Conservation (phyloP, 2,329 filamentous ascomycete species). For the Zymoseptoria crescenta region DNA sequence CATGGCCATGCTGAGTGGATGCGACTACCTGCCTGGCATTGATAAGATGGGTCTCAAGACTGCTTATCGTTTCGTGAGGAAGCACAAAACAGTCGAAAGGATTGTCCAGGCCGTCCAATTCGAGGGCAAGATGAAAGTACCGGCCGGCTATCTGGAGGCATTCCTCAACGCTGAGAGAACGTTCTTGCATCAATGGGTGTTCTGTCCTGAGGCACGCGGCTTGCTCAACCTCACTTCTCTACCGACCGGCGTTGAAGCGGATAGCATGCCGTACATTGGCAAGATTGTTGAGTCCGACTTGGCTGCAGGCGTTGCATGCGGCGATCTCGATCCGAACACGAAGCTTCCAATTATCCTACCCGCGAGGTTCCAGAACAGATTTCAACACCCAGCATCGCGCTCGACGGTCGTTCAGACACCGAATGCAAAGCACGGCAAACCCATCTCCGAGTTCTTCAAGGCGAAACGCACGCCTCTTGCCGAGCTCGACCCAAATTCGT, state of each 20-base stretch:
- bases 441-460: constrained; percentile 60
- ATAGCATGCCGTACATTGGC: constrained; percentile 76
- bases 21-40: constrained; percentile 86
- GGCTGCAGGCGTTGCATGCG: constrained; percentile 66
- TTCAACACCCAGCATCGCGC: constrained; percentile 17
- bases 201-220: constrained; percentile 63
- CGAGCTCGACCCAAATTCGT: constrained; percentile 60
- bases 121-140: constrained; percentile 75
- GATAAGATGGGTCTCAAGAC: constrained; percentile 86
- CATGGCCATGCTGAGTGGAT: constrained; percentile 95
- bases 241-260: constrained; percentile 53
- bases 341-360: constrained; percentile 54
- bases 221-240: constrained; percentile 69
- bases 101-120: constrained; percentile 78
- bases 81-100: constrained; percentile 79
- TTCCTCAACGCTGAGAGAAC: constrained; percentile 87
- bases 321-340: constrained; percentile 83
- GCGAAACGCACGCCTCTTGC: constrained; percentile 55
- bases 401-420: constrained; percentile 31
- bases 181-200: constrained; percentile 91
- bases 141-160: constrained; percentile 67
- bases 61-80: constrained; percentile 80
- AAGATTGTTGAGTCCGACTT: constrained; percentile 47
- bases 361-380: constrained; percentile 18
- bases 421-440: constrained; percentile 51